These are phyloP conservation scores for Suillus decipiens DNA, from an alignment of 768 basidiomycete species.

Conservation along the genomic window DNA sequence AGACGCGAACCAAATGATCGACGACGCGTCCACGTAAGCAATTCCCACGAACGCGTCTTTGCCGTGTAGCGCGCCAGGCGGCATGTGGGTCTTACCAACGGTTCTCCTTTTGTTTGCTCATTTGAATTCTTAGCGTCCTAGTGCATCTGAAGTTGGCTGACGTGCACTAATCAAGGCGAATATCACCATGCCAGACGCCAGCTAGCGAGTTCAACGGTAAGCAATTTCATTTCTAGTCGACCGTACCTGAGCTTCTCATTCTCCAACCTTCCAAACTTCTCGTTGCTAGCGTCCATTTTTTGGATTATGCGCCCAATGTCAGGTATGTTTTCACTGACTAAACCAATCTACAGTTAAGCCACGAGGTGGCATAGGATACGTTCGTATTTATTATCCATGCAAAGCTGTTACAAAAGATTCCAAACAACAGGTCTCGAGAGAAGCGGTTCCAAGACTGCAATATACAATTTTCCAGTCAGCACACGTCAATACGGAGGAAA, in stretches of 20 bases:
- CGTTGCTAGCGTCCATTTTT: neutral
- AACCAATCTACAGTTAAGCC: neutral
- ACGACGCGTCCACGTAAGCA: slow-evolving; percentile 35
- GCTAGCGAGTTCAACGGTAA: neutral
- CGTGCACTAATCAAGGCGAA: neutral
- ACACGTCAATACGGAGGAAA: neutral
- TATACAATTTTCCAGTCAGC: neutral
- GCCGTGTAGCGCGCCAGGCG: neutral
- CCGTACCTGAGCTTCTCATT: neutral
- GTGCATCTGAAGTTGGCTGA: neutral
- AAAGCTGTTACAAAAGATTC: neutral
- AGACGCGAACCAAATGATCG: slow-evolving; percentile 23
- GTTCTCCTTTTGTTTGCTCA: neutral
- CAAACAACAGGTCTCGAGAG: neutral
- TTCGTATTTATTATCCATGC: neutral
- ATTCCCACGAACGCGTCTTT: slow-evolving; percentile 29
- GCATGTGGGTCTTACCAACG: too few species aligned
- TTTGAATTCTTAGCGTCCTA: neutral
- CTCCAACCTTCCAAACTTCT: neutral
- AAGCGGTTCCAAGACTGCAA: neutral
- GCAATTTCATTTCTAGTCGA: neutral
- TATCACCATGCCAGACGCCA: too few species aligned
- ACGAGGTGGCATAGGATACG: neutral
- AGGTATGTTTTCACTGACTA: neutral
- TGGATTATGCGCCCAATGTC: neutral